Evolutionary conservation across 371 early-diverging fungal species (phyloP).

Genomic region (Rhizopus stolonifer): DNA sequence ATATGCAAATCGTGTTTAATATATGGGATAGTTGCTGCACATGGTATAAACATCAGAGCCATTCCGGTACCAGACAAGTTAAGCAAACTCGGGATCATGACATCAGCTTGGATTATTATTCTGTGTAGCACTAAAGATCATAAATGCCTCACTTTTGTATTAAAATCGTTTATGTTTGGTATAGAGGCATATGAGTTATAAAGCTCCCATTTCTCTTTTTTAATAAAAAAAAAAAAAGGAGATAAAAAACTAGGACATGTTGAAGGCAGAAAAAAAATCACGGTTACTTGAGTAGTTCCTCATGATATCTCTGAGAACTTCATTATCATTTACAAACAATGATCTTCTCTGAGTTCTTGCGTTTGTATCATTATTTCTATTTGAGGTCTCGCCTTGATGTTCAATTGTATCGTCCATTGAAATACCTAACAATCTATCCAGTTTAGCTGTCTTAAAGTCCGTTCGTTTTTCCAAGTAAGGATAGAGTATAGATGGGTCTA

Average conservation of each 20-base stretch:
- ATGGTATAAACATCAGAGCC: no score
- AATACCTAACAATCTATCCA: slow-evolving; percentile 60
- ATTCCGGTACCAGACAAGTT: no score
- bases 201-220: no score
- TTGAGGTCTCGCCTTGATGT: background rate
- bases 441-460: slow-evolving; percentile 77
- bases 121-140: no score
- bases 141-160: no score
- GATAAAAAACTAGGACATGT: slow-evolving; percentile 20
- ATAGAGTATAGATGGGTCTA: slow-evolving; percentile 74
- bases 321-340: slow-evolving; percentile 50
- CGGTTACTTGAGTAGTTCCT: slow-evolving; percentile 33
- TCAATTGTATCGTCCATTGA: slow-evolving; percentile 29
- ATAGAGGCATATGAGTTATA: no score
- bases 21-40: no score
- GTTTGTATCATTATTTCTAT: slow-evolving; percentile 1
- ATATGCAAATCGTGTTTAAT: no score
- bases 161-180: no score
- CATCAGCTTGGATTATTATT: no score
- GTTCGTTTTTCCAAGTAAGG: slow-evolving; percentile 86
- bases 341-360: slow-evolving; percentile 39
- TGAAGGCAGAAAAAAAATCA: slow-evolving; percentile 45
- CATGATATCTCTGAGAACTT: slow-evolving; percentile 47
- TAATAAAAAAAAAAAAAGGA: no score
- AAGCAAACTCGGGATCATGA: no score